phyloP scores from a whole-genome alignment of 345 rosid genomes.

The Rhodamnia argentea region DNA sequence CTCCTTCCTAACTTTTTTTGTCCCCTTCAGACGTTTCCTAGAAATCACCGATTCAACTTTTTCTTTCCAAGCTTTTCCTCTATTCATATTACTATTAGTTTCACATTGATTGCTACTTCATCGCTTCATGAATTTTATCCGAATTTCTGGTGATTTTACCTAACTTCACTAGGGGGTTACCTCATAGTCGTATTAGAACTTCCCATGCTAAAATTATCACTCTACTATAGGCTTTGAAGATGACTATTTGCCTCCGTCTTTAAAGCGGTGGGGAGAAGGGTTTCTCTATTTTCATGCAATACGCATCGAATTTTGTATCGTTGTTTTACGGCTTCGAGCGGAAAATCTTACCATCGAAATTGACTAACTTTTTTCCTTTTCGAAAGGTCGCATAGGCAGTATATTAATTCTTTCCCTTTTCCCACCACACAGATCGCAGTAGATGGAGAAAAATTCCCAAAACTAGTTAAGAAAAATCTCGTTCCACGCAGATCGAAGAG shows the following conservation, averaged over 20 bases:
- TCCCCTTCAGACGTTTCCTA: background rate
- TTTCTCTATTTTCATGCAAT: background rate
- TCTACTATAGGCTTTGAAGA: background rate
- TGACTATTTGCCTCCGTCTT: background rate
- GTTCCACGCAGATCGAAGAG: background rate
- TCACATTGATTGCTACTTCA: background rate
- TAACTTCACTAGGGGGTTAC: background rate
- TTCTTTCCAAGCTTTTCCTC: background rate
- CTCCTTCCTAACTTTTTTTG: background rate
- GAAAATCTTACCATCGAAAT: background rate
- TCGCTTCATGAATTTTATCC: background rate
- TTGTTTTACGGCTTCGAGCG: background rate
- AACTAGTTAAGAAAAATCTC: background rate
- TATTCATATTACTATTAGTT: background rate
- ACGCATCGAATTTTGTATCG: background rate
- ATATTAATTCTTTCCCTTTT: background rate
- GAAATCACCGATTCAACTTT: background rate
- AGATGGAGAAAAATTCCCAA: background rate
- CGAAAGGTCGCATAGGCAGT: accelerated
- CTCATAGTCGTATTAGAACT: background rate
- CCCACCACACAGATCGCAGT: background rate
- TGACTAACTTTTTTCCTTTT: background rate
- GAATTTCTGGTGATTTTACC: background rate
- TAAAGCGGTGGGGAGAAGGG: background rate
- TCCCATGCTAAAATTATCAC: background rate